Evolutionary conservation across 768 basidiomycete genomes (phyloP), one percentile per base, ranked within the genome.

Genomic region (Termitomyces sp.): DNA sequence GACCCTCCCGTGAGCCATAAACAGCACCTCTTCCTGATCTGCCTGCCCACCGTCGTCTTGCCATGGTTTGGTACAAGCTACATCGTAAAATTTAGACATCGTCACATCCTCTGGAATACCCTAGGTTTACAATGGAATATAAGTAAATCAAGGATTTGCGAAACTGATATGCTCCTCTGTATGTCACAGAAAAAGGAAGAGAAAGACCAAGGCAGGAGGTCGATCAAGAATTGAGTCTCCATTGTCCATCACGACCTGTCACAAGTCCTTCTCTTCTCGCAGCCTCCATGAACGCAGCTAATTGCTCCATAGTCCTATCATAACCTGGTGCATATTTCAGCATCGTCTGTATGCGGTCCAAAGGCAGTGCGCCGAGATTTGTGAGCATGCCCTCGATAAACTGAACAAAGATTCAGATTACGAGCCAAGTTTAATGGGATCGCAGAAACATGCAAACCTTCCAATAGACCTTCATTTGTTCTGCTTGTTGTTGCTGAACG

Each of bases 371-470:
- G 10, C 89, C 90, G 47, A 98, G 76, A 69, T 94, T 95, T 56
- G 86, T 93, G 58, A 97, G 86, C 89, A 94, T 93, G 32, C 91
- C 93, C 72, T 92, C 88, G 61, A 95, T 90, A 73, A 89, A 95
- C 89, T 93, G 5, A 52, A 8, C 49, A 33, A 47, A 52, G 58
- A 13, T 53, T 47, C 52, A 61, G 8, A 57, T 52, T 41, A 61
- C 50, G 40, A 35, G 14, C 26, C 14, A 40, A 20, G 52, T 23
- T 20, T n/a, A 23, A 33, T 10, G 35, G 58, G 7, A 51, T 46
- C 35, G 40, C 36, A 28, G 36, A 41, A 49, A 49, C 26, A 36
- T 51, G 76, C 72, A 7, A 55, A 87, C 92, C 84, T 91, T 93
- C 93, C 93, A 95, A 69, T 87, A 91, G 0, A 93, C 80, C 61